phyloP scores from a whole-genome alignment of 2,329 filamentous ascomycete genomes.

The Penicillium digitatum region DNA sequence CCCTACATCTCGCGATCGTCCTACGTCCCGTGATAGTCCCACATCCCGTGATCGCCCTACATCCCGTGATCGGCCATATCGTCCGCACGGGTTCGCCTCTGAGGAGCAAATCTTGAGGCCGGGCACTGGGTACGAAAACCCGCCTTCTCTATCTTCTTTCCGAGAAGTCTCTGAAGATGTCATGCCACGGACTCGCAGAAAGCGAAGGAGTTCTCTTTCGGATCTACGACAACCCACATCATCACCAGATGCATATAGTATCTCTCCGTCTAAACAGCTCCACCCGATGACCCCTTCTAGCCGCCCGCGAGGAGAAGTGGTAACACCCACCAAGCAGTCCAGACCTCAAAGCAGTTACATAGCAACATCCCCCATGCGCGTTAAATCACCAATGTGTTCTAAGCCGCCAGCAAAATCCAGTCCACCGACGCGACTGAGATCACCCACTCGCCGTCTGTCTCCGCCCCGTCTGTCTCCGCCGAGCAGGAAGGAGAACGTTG shows the following conservation, averaged over 20 bases:
- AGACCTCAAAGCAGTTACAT: constrained; percentile 31
- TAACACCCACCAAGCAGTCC: constrained; percentile 29
- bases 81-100: constrained; percentile 48
- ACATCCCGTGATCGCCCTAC: constrained; percentile 52
- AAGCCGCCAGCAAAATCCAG: constrained; percentile 32
- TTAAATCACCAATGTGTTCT: constrained; percentile 29
- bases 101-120: constrained; percentile 46
- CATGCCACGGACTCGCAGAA: constrained; percentile 57
- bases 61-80: constrained; percentile 54
- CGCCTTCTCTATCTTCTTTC: constrained; percentile 49
- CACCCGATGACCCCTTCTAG: constrained; percentile 36
- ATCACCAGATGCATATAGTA: constrained; percentile 49
- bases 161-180: constrained; percentile 47
- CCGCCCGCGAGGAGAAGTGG: constrained; percentile 26
- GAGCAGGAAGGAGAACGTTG: constrained; percentile 41
- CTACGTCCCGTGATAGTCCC: constrained; percentile 41
- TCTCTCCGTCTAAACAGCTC: constrained; percentile 35
- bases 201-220: constrained; percentile 85
- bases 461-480: constrained; percentile 34
- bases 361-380: constrained; percentile 28
- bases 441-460: constrained; percentile 31
- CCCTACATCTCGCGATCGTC: constrained; percentile 55
- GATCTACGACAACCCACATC: constrained; percentile 71
- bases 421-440: constrained; percentile 30
- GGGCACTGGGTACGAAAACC: constrained; percentile 47